These are phyloP conservation scores for Fusarium dlaminii DNA, from an alignment of 2,329 filamentous ascomycete genomes.

Conservation along the genomic window DNA sequence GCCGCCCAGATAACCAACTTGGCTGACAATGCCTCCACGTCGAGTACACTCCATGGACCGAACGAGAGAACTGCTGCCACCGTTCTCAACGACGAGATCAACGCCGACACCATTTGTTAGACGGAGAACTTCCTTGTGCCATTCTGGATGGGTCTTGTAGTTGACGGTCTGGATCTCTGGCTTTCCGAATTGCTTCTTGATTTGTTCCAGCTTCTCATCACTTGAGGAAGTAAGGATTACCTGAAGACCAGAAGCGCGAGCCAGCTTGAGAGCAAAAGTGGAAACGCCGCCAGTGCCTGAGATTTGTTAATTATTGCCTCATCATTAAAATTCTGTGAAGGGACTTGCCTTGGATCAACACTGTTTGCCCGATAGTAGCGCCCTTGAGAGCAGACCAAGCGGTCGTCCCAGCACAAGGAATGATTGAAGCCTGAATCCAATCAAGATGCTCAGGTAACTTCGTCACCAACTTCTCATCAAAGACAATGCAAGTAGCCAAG, in stretches of 20 bases:
- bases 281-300: slow-evolving; percentile 54
- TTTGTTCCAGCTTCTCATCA: slow-evolving; percentile 57
- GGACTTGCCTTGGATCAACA: slow-evolving; percentile 54
- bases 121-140: slow-evolving; percentile 56
- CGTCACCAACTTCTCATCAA: slow-evolving; percentile 49
- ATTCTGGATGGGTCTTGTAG: slow-evolving; percentile 56
- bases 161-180: slow-evolving; percentile 59
- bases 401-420: slow-evolving; percentile 57
- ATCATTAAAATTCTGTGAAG: neutral
- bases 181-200: slow-evolving; percentile 52
- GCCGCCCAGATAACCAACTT: slow-evolving; percentile 54
- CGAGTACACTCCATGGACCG: slow-evolving; percentile 52
- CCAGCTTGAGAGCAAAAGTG: slow-evolving; percentile 53
- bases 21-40: slow-evolving; percentile 54
- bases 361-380: slow-evolving; percentile 49
- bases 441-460: slow-evolving; percentile 50
- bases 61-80: slow-evolving; percentile 50
- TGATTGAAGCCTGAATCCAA: slow-evolving; percentile 48
- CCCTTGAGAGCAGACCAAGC: slow-evolving; percentile 57
- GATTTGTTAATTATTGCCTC: neutral
- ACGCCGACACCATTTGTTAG: slow-evolving; percentile 56
- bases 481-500: slow-evolving; percentile 53
- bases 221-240: slow-evolving; percentile 63
- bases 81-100: slow-evolving; percentile 59
- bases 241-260: slow-evolving; percentile 60